Base-by-base conservation (phyloP, 345 rosid species). In the Corchorus olitorius region DNA sequence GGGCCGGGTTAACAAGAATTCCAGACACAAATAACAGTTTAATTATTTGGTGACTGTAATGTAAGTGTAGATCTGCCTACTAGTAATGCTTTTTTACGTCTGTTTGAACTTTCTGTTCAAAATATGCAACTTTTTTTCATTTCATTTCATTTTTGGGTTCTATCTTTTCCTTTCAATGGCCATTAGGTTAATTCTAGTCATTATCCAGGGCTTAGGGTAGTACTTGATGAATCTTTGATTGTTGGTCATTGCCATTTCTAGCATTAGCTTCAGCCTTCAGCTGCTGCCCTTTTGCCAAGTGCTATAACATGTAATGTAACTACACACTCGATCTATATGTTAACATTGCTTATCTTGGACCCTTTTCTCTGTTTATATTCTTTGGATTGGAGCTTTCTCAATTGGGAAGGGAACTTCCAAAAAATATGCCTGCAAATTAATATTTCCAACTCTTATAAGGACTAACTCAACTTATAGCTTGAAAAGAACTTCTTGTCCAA, bases 381-480 rank as follows among this genome's bases (percentile, higher is more conserved):
- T 83, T 86, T 78, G 77, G 20, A 90, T 84, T 67, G 89, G 65
- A 66, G 95, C 90, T 82, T 88, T 93, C 92, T 94, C 98, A 5
- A 94, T 85, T 0, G 97, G 97, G 75, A 94, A 93, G 45, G 85
- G 86, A 73, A 85, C 76, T 2, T 89, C 90, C 85, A 93, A 70
- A 77, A 88, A 93, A 75, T 94, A 94, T 64, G 98, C 98, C 94
- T 92, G 86, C 76, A 50, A 66, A n/a, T 34, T 7, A 39, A n/a
- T 54, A 11, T 60, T 66, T 45, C 9, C 27, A 55, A 55, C 27
- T 50, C 12, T 27, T 54, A n/a, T 68, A 48, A 11, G 50, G 37
- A n/a, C 33, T 39, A 39, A 6, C 43, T 3, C 43, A 39, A 39
- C 6, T 39, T 3, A 39, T 39, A 89, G 81, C 82, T 79, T 76